Conservation (phyloP, 2,329 filamentous ascomycete genomes). For the Alternaria arbusti region DNA sequence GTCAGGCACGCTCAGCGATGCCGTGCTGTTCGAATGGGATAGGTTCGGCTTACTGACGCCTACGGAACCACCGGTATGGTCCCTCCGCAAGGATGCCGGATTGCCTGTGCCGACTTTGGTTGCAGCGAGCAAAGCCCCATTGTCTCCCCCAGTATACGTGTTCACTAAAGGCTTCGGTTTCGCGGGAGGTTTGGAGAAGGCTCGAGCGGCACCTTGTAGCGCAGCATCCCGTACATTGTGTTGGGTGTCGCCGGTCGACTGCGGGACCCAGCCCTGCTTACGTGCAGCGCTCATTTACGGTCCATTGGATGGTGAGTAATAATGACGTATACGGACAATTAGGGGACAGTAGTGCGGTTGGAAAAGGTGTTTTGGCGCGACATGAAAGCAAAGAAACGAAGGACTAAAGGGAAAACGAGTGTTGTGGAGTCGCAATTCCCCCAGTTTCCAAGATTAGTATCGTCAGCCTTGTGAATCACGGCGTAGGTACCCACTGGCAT, state of each 20-base stretch:
- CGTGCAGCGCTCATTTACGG: constrained; percentile 46
- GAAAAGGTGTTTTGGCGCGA: constrained; percentile 5
- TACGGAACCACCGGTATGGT: constrained; percentile 42
- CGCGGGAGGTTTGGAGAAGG: constrained; percentile 55
- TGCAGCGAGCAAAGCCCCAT: constrained; percentile 56
- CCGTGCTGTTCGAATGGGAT: constrained; percentile 40
- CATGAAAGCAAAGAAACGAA: constrained; percentile 18
- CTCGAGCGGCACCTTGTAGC: constrained; percentile 56
- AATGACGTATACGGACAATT: constrained; percentile 18
- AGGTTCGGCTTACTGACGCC: constrained; percentile 30
- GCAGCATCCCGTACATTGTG: constrained; percentile 53
- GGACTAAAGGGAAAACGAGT: constrained; percentile 17
- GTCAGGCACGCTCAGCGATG: constrained; percentile 38
- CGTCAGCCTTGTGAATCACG: constrained; percentile 10
- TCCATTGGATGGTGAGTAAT: constrained; percentile 39
- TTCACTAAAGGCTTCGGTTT: constrained; percentile 50
- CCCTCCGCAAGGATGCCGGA: constrained; percentile 31
- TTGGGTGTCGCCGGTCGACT: constrained; percentile 43
- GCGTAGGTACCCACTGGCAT: constrained; percentile 10
- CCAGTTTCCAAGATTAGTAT: constrained; percentile 13
- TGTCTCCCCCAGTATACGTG: constrained; percentile 48
- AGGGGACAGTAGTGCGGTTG: constrained; percentile 7
- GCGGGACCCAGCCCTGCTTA: constrained; percentile 36
- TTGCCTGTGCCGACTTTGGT: constrained; percentile 48
- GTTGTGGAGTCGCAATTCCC: constrained; percentile 12